Base-by-base conservation (phyloP, 345 rosid species). In the Hibiscus syriacus region DNA sequence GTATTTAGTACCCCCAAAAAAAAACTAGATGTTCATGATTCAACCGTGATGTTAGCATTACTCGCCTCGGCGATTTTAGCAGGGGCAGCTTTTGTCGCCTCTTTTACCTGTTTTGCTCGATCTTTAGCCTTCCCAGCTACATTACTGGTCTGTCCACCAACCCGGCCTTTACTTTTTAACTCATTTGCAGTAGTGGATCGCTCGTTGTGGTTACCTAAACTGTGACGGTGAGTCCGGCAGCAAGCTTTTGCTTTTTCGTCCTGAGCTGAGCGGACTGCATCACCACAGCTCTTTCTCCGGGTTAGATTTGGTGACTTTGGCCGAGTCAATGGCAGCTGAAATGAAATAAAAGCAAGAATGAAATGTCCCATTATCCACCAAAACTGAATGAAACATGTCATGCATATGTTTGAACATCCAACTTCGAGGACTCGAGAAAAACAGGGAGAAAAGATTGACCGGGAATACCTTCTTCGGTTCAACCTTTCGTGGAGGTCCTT, bases 261-360 rank as follows among this genome's bases (percentile, higher is more conserved):
- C 41, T 45, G 76, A 67, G 77, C 67, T 62, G 86, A 26, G 55
- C 55, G 74, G 68, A 78, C 63, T 13, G 85, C 85, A 80, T 90
- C 97, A 29, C 90, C 59, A 56, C 92, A 89, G 85, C 99, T 94
- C 90, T 81, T 94, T 82, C 98, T 86, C 43, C 96, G 82, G 77
- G 73, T 68, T 36, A 86, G 80, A 41, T 82, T 86, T 29, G 90
- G 90, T 46, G 90, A 91, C 70, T 82, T 80, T 27, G 97, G 88
- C 54, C 87, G 84, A 72, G 97, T 91, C 79, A 94, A 62, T n/a
- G 99, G 99, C 71, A 87, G 74, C 99, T 94, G 83, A 52, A 29
- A 76, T 17, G 55, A 50, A 52, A 76, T 45, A 72, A 34, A 57
- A 57, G 25, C 38, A 70, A 71, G 55, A 46, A 45, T n/a, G 39